phyloP scores from a whole-genome alignment of 768 basidiomycete species.

The Lactarius tabidus region DNA sequence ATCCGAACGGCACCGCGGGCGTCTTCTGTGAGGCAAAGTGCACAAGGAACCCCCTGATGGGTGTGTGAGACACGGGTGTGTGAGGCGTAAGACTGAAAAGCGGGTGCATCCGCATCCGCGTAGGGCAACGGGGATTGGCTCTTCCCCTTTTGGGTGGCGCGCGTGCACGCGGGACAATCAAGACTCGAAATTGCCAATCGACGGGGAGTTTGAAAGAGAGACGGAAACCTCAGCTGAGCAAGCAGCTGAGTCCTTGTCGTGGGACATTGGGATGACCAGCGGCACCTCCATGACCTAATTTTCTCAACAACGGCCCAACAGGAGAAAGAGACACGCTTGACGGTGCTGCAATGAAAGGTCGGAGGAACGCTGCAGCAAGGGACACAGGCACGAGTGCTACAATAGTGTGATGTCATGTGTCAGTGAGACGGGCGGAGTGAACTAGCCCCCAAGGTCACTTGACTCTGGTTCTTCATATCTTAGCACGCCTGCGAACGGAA shows the following conservation, averaged over 20 bases:
- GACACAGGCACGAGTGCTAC: neutral
- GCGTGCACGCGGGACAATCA: neutral
- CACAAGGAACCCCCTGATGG: neutral
- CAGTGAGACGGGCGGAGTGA: neutral
- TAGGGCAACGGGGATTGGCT: neutral
- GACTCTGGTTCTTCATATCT: neutral
- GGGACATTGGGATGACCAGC: neutral
- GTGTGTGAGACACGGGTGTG: neutral
- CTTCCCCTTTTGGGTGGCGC: neutral
- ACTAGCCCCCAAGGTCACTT: neutral
- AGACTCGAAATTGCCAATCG: neutral
- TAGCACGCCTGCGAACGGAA: neutral
- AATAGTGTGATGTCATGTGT: neutral
- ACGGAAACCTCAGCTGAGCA: too few relatives aligned
- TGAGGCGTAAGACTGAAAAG: neutral
- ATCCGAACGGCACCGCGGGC: neutral
- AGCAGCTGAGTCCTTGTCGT: neutral
- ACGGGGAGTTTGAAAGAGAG: too few relatives aligned
- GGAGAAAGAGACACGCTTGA: neutral
- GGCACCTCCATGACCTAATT: neutral
- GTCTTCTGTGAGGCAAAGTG: neutral
- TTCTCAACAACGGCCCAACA: neutral
- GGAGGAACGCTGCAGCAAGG: neutral
- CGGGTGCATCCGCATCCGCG: neutral
- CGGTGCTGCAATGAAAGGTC: neutral